These are phyloP conservation scores for Colletotrichum chrysophilum DNA, from an alignment of 2,329 filamentous ascomycete genomes.

Conservation along the genomic window DNA sequence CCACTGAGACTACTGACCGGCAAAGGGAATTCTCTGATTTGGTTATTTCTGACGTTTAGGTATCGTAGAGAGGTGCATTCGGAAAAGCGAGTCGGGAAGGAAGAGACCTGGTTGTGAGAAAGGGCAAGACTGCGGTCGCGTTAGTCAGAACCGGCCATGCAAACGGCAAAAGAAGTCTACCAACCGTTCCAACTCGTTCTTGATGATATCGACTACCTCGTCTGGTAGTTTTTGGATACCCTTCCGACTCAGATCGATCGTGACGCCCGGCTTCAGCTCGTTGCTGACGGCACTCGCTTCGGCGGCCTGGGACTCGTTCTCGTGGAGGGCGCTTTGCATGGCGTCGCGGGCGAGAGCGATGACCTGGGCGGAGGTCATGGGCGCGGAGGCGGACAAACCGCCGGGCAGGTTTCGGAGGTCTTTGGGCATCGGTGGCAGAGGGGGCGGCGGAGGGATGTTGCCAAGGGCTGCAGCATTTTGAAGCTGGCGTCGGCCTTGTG, in stretches of 20 bases:
- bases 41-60: constrained; percentile 80
- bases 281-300: constrained; percentile 64
- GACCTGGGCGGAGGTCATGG: constrained; percentile 67
- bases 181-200: constrained; percentile 75
- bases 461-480: constrained; percentile 41
- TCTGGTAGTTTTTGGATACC: constrained; percentile 74
- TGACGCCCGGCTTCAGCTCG: constrained; percentile 73
- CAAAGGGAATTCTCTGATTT: constrained; percentile 67
- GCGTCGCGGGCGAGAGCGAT: constrained; percentile 69
- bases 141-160: background rate
- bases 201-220: constrained; percentile 77
- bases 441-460: constrained; percentile 45
- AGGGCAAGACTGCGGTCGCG: constrained; percentile 67
- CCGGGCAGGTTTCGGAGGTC: constrained; percentile 52
- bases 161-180: constrained; percentile 26
- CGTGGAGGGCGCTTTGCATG: constrained; percentile 70
- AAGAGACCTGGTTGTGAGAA: constrained; percentile 78
- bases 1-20: constrained; percentile 46
- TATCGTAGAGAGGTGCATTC: constrained; percentile 82
- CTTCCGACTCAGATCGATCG: constrained; percentile 79
- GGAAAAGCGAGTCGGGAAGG: constrained; percentile 73
- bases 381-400: constrained; percentile 52
- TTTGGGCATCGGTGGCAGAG: constrained; percentile 50
- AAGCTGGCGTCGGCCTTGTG: constrained; percentile 41
- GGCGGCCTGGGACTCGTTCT: constrained; percentile 67